Conservation (phyloP, 352 stramenopile species). For the Globisporangium rhizosaccharum region DNA sequence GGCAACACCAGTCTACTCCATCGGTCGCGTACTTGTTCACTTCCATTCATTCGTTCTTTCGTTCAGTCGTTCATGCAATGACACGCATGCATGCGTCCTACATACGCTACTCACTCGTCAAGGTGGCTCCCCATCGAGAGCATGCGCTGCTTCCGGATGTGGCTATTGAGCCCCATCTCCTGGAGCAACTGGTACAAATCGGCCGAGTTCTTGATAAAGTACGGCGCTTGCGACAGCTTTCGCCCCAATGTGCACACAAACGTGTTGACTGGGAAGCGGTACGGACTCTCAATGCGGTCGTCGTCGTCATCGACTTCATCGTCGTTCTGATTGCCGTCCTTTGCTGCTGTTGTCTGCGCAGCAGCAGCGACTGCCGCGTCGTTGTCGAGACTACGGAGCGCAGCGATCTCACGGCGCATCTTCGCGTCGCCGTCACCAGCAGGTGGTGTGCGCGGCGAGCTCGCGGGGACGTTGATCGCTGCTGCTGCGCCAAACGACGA, state of each 20-base stretch:
- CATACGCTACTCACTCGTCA: constrained; percentile 10
- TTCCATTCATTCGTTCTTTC: neutral
- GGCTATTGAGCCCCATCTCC: constrained; percentile 81
- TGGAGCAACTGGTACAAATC: constrained; percentile 81
- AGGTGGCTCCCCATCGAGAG: constrained; percentile 39
- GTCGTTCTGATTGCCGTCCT: constrained; percentile 11
- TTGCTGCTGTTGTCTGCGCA: constrained; percentile 13
- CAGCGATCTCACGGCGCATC: constrained; percentile 15
- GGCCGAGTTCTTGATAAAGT: constrained; percentile 85
- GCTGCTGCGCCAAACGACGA: constrained; percentile 5
- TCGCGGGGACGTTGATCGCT: constrained; percentile 7
- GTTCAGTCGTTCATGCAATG: neutral
- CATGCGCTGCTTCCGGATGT: constrained; percentile 68
- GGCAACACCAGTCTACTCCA: too few relatives aligned
- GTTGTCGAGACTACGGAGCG: constrained; percentile 15
- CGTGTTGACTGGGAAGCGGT: constrained; percentile 77
- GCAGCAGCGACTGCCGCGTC: constrained; percentile 5
- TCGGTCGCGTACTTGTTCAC: too few relatives aligned
- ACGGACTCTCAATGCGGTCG: constrained; percentile 13
- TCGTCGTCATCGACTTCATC: constrained; percentile 36
- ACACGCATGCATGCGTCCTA: neutral
- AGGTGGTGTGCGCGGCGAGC: constrained; percentile 7
- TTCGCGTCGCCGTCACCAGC: constrained; percentile 15
- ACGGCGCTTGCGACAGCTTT: constrained; percentile 79
- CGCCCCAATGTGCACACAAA: constrained; percentile 81